phyloP scores from a whole-genome alignment of 163 green algal species.

The Scenedesmus sp. region DNA sequence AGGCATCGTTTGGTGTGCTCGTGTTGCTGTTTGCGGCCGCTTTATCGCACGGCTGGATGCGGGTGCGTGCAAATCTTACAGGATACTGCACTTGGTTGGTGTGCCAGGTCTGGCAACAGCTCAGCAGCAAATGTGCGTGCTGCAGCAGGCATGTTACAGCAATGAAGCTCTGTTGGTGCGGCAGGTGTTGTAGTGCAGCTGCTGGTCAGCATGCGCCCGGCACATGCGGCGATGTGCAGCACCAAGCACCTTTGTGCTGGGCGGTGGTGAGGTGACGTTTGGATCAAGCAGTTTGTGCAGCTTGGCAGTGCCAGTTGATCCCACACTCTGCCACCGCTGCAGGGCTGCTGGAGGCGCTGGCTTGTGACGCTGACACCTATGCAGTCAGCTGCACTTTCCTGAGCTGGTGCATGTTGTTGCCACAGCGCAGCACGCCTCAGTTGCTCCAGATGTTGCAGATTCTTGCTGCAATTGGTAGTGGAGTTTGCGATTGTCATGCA shows the following conservation, averaged over 20 bases:
- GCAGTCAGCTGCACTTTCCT: background rate
- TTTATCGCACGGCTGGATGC: no score
- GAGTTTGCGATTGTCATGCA: background rate
- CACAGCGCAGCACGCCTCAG: background rate
- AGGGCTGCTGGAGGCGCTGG: background rate
- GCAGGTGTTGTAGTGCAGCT: no score
- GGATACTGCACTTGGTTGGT: background rate
- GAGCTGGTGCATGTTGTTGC: background rate
- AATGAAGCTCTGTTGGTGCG: no score
- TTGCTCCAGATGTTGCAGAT: background rate
- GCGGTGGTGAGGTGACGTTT: background rate
- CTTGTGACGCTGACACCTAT: background rate
- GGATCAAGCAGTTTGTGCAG: background rate
- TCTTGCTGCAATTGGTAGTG: background rate
- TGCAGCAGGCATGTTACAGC: background rate
- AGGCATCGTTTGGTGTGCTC: background rate
- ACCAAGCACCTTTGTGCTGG: background rate
- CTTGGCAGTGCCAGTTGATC: background rate
- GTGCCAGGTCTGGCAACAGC: background rate
- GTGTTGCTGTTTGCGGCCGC: no score
- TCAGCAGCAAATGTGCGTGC: background rate
- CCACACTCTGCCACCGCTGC: background rate
- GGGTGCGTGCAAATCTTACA: no score
- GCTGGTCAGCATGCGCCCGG: no score
- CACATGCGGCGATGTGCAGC: no score